phyloP scores from a whole-genome alignment of 805 yeast species.

The Hanseniaspora mollemarum region DNA sequence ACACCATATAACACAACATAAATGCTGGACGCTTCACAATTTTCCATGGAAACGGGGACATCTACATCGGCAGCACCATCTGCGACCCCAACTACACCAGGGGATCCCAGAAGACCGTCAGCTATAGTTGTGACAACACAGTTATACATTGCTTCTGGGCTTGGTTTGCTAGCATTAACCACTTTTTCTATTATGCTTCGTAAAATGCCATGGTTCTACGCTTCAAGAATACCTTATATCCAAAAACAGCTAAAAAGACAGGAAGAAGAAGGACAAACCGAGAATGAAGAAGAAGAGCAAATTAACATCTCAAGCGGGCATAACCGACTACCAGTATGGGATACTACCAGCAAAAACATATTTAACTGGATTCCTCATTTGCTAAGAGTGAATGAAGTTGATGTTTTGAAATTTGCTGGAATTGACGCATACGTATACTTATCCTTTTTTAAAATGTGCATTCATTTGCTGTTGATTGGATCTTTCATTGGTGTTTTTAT shows the following conservation, averaged over 20 bases:
- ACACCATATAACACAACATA: too few species aligned
- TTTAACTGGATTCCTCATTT: constrained; percentile 76
- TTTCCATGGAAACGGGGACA: background rate
- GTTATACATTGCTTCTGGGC: constrained; percentile 49
- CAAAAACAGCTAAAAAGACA: constrained; percentile 18
- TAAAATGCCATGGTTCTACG: constrained; percentile 70
- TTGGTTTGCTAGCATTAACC: constrained; percentile 60
- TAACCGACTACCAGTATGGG: constrained; percentile 8
- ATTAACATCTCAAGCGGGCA: background rate
- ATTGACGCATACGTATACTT: constrained; percentile 86
- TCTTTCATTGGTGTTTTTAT: constrained; percentile 59
- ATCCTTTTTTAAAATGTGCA: constrained; percentile 82
- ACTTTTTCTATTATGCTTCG: constrained; percentile 60
- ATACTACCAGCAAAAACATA: constrained; percentile 22
- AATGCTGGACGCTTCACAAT: constrained; percentile 65
- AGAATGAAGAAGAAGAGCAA: background rate
- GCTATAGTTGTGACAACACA: constrained; percentile 66
- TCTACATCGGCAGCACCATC: background rate
- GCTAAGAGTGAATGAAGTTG: constrained; percentile 54
- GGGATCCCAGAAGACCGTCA: constrained; percentile 31
- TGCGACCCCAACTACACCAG: constrained; percentile 8
- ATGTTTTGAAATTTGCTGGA: constrained; percentile 80
- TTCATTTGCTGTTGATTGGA: constrained; percentile 52
- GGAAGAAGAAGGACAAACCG: background rate
- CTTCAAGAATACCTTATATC: constrained; percentile 45